Percentiles rank a stretch among this genome's conserved stretches.
phyloP scores from a whole-genome alignment of 148 eudicot genomes.

The Rhododendron ferrugineum region DNA sequence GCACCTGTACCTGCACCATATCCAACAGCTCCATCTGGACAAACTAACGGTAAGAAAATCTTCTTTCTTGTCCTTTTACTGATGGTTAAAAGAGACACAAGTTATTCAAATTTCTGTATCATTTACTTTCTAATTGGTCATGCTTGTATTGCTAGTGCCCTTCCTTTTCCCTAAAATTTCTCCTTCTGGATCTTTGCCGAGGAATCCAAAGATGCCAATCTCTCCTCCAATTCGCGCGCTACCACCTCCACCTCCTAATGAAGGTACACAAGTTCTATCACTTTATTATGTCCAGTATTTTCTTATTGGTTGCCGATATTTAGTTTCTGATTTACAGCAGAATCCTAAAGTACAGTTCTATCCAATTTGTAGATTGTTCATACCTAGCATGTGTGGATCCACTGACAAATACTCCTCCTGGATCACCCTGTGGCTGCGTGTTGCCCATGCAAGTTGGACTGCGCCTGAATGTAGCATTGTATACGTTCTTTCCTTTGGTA shows the following conservation, averaged over 20 bases:
- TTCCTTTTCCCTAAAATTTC: slow-evolving; percentile 47
- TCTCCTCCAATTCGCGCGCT: slow-evolving; percentile 46
- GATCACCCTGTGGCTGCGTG: slow-evolving; percentile 76
- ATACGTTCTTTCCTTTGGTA: slow-evolving; percentile 77
- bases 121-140: not conserved
- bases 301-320: not conserved
- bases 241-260: slow-evolving; percentile 89
- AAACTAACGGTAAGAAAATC: slow-evolving; percentile 21
- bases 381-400: slow-evolving; percentile 67
- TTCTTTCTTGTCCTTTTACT: not conserved
- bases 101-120: slow-evolving; percentile 4
- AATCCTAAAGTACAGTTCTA: not conserved
- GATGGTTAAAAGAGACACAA: not conserved
- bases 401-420: slow-evolving; percentile 61
- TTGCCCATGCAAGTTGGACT: slow-evolving; percentile 84
- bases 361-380: slow-evolving; percentile 52
- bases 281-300: not conserved
- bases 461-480: slow-evolving; percentile 60
- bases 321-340: slow-evolving; percentile 4
- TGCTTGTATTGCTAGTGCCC: slow-evolving; percentile 46
- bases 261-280: slow-evolving; percentile 32
- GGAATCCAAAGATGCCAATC: slow-evolving; percentile 37
- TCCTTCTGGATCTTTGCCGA: slow-evolving; percentile 50
- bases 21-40: slow-evolving; percentile 18
- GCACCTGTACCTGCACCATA: slow-evolving; percentile 18